Evolutionary conservation across 2,329 filamentous ascomycete genomes (phyloP).

Genomic region (Ilyonectria mors-panacis): DNA sequence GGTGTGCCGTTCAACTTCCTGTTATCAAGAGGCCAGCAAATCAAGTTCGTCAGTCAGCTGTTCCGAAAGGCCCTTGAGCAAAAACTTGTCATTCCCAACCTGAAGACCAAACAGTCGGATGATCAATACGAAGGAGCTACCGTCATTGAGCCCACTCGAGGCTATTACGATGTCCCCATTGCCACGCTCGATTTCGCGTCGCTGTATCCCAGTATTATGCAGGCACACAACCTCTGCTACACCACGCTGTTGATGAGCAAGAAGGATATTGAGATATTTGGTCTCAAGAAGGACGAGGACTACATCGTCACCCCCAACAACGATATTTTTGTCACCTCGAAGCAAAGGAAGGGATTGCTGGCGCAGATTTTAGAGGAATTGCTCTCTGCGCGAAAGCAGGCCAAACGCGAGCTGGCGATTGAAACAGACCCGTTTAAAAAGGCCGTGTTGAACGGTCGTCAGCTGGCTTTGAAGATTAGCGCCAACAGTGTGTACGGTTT

Average conservation of each 20-base stretch:
- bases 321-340: constrained; percentile 90
- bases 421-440: constrained; percentile 98
- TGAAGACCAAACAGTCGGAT: constrained; percentile 78
- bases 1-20: constrained; percentile 98
- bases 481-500: constrained; percentile 98
- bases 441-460: constrained; percentile 96
- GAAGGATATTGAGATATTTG: constrained; percentile 80
- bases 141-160: constrained; percentile 94
- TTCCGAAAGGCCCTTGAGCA: constrained; percentile 96
- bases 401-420: constrained; percentile 88
- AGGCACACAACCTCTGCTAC: constrained; percentile 98
- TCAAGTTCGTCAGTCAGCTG: constrained; percentile 97
- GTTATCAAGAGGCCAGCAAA: constrained; percentile 91
- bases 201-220: constrained; percentile 98
- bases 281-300: constrained; percentile 88
- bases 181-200: constrained; percentile 99
- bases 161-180: constrained; percentile 95
- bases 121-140: constrained; percentile 98
- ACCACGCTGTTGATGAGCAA: constrained; percentile 84
- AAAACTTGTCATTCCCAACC: constrained; percentile 92
- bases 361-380: constrained; percentile 97
- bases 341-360: constrained; percentile 90
- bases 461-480: constrained; percentile 94
- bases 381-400: constrained; percentile 91
- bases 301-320: constrained; percentile 97